A percentile compares a stretch with the other conserved stretches of the same genome.
Conservation (phyloP, 179 eudicot species). For the Corrigiola litoralis region DNA sequence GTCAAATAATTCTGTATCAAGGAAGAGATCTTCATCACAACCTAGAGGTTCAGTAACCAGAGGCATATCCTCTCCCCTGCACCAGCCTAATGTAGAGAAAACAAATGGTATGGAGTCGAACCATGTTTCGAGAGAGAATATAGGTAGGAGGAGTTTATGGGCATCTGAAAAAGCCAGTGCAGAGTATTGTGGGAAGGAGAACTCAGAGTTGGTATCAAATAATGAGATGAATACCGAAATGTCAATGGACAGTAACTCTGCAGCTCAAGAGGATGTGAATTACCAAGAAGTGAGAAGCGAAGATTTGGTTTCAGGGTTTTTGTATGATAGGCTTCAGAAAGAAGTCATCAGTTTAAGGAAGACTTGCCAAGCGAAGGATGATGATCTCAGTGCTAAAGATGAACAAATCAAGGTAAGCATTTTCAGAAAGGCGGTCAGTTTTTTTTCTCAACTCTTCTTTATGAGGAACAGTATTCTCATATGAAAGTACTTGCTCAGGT, state of each 20-base stretch:
- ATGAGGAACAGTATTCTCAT: background rate
- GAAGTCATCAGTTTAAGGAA: constrained; percentile 72
- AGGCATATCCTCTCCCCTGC: constrained; percentile 30
- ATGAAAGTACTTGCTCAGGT: constrained; percentile 33
- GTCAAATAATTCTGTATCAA: constrained; percentile 43
- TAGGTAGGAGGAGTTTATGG: constrained; percentile 50
- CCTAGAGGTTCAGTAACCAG: constrained; percentile 47
- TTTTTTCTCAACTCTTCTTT: background rate
- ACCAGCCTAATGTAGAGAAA: constrained; percentile 20
- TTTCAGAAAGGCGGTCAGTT: background rate
- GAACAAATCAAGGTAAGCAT: constrained; percentile 77
- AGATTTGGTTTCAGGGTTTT: constrained; percentile 81
- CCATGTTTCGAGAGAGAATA: constrained; percentile 29
- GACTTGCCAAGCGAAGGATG: constrained; percentile 58
- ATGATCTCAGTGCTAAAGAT: constrained; percentile 49
- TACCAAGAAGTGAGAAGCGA: constrained; percentile 27
- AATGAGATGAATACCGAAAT: constrained; percentile 18
- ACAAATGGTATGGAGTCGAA: constrained; percentile 32
- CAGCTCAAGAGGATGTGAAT: constrained; percentile 21
- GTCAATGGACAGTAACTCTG: constrained; percentile 10
- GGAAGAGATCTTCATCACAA: constrained; percentile 69
- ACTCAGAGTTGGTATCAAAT: constrained; percentile 37
- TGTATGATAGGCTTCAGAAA: constrained; percentile 89
- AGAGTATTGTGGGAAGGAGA: constrained; percentile 50
- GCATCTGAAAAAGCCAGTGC: constrained; percentile 39